Evolutionary conservation across 1,284 basidiomycete genomes (phyloP).

Genomic region (Prillingera fragicola): DNA sequence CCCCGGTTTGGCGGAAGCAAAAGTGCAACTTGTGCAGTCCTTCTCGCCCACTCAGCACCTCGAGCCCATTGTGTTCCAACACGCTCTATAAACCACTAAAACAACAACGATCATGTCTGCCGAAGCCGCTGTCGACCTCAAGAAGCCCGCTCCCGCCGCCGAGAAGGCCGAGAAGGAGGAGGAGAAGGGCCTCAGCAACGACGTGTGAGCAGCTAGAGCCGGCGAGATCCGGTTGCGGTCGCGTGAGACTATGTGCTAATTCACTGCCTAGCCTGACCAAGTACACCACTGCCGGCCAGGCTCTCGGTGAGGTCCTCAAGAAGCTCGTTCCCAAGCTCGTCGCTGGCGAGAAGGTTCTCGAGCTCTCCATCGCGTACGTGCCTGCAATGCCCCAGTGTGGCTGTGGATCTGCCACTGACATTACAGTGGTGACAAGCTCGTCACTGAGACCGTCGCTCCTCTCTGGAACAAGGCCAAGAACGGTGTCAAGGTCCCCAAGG

Average conservation of each 20-base stretch:
- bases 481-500: slow-evolving; percentile 79
- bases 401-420: slow-evolving; percentile 4
- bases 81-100: slow-evolving; percentile 2
- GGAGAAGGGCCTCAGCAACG: slow-evolving; percentile 46
- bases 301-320: slow-evolving; percentile 78
- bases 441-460: slow-evolving; percentile 74
- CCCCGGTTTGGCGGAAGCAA: slow-evolving; percentile 7
- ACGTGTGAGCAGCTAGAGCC: slow-evolving; percentile 34
- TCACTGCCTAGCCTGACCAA: slow-evolving; percentile 43
- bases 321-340: slow-evolving; percentile 69
- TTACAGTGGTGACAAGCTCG: slow-evolving; percentile 70
- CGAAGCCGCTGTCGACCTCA: slow-evolving; percentile 34
- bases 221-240: not conserved
- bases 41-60: not conserved
- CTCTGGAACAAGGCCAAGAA: slow-evolving; percentile 89
- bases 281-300: slow-evolving; percentile 79
- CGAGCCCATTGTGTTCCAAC: not conserved
- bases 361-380: slow-evolving; percentile 70
- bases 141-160: slow-evolving; percentile 36
- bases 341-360: slow-evolving; percentile 76
- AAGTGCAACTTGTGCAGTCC: not conserved
- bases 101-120: slow-evolving; percentile 19
- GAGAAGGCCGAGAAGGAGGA: slow-evolving; percentile 35
- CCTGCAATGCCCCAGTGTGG: not conserved
- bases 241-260: slow-evolving; percentile 4